Conservation (phyloP, 352 stramenopile species). For the Pythium myriotylum region DNA sequence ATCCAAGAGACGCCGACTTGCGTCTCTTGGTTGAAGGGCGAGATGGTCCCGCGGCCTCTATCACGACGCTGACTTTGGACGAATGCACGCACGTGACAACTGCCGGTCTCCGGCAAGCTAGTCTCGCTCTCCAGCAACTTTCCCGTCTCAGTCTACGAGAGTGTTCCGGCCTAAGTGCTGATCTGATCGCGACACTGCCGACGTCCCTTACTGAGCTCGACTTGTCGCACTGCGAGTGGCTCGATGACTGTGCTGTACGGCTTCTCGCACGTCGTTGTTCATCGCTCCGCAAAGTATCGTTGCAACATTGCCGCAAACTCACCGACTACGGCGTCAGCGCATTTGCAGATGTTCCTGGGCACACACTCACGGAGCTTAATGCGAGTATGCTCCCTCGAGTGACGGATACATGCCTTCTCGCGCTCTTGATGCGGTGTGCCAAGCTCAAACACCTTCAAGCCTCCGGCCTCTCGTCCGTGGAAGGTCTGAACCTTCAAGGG, state of each 20-base stretch:
- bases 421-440: constrained; percentile 52
- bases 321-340: constrained; percentile 72
- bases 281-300: constrained; percentile 33
- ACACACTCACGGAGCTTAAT: constrained; percentile 48
- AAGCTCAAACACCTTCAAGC: constrained; percentile 25
- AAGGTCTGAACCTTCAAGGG: constrained; percentile 63
- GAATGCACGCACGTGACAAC: constrained; percentile 30
- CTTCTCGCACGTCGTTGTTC: constrained; percentile 42
- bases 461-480: constrained; percentile 44
- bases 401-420: constrained; percentile 60
- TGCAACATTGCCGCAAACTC: constrained; percentile 55
- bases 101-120: constrained; percentile 11
- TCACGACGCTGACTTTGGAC: constrained; percentile 30
- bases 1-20: constrained; percentile 44
- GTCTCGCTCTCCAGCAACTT: constrained; percentile 14
- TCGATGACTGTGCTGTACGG: constrained; percentile 57
- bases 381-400: constrained; percentile 58
- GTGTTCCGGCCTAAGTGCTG: constrained; percentile 26
- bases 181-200: constrained; percentile 24
- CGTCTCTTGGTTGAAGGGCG: constrained; percentile 27
- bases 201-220: constrained; percentile 44
- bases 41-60: constrained; percentile 24
- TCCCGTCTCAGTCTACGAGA: constrained; percentile 22
- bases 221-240: constrained; percentile 70
- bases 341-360: constrained; percentile 43